Conservation (phyloP, 2,329 filamentous ascomycete species). For the Xylariales sp. region DNA sequence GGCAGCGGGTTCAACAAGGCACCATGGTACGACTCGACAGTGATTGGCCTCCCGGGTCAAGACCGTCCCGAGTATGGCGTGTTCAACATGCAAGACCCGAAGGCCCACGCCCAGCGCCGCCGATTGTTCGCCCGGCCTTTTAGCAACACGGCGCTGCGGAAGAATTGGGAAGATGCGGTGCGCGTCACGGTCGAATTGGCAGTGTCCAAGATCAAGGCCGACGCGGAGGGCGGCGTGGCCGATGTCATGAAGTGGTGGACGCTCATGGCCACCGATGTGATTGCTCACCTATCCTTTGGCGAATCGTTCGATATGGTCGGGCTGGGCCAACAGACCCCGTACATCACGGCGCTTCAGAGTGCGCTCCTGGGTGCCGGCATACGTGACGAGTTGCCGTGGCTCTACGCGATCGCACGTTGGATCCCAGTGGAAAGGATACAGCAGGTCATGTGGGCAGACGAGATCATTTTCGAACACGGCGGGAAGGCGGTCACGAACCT, state of each 20-base stretch:
- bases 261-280: constrained; percentile 50
- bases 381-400: neutral
- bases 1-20: neutral
- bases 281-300: constrained; percentile 49
- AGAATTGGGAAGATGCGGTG: constrained; percentile 34
- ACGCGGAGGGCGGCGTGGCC: constrained; percentile 22
- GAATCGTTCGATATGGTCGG: constrained; percentile 50
- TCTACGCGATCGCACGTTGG: neutral
- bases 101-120: constrained; percentile 32
- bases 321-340: constrained; percentile 38
- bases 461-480: constrained; percentile 1
- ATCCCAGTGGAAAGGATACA: neutral
- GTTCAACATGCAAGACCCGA: constrained; percentile 35
- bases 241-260: constrained; percentile 51
- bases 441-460: neutral
- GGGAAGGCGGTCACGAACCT: neutral
- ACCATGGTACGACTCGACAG: neutral
- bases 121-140: constrained; percentile 35
- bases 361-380: neutral
- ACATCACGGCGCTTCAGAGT: constrained; percentile 33
- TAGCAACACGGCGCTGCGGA: constrained; percentile 34
- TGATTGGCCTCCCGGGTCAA: neutral
- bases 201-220: neutral
- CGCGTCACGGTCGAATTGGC: constrained; percentile 3
- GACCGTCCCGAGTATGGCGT: constrained; percentile 8